Conservation (phyloP, 768 basidiomycete genomes). For the Lactarius sanguifluus region DNA sequence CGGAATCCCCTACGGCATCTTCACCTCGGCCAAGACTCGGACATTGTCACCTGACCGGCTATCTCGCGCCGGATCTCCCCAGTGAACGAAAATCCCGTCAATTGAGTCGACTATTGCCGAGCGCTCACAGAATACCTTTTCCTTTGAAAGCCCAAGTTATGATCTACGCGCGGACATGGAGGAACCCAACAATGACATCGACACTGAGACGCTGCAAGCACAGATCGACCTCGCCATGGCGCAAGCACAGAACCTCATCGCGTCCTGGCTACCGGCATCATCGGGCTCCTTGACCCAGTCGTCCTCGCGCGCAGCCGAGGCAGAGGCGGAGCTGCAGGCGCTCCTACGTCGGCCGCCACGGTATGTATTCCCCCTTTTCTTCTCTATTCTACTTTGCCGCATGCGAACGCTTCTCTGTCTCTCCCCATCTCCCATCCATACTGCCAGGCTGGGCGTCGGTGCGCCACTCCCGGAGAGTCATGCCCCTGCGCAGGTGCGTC, state of each 20-base stretch:
- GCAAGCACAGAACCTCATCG: slow-evolving; percentile 66
- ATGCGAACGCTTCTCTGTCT: neutral
- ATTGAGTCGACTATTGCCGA: neutral
- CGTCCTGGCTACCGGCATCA: slow-evolving; percentile 62
- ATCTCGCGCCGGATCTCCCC: too few relatives aligned
- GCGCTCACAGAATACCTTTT: neutral
- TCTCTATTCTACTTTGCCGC: neutral
- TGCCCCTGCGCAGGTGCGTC: slow-evolving; percentile 40
- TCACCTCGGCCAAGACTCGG: too few relatives aligned
- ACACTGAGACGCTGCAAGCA: slow-evolving; percentile 71
- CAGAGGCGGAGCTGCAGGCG: slow-evolving; percentile 58
- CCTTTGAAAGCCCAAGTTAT: slow-evolving; percentile 11
- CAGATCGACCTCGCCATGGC: slow-evolving; percentile 81
- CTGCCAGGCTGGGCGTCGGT: slow-evolving; percentile 69
- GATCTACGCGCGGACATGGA: slow-evolving; percentile 23
- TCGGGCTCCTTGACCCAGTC: slow-evolving; percentile 30
- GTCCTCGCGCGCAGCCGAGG: slow-evolving; percentile 26
- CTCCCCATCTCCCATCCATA: slow-evolving; percentile 11
- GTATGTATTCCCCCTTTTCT: slow-evolving; percentile 42
- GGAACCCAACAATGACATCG: slow-evolving; percentile 59
- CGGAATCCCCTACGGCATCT: too few relatives aligned
- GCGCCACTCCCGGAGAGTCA: slow-evolving; percentile 53
- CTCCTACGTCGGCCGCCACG: slow-evolving; percentile 69
- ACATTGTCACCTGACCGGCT: too few relatives aligned
- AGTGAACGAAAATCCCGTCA: neutral